These are phyloP conservation scores for Entomortierella beljakovae DNA, from an alignment of 192 early-diverging fungal species.

Conservation along the genomic window DNA sequence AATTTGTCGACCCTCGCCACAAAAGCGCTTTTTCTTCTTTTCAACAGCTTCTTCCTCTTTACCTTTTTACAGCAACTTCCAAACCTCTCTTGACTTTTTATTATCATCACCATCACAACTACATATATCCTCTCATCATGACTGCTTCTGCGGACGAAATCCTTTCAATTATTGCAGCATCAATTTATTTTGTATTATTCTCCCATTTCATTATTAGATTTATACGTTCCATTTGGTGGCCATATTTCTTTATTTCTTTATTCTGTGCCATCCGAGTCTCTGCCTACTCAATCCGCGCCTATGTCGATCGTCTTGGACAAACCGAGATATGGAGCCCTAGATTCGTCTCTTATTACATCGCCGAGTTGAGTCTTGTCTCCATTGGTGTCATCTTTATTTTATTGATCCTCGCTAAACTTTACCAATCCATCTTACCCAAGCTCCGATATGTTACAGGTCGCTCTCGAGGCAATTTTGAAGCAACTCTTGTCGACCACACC, in stretches of 20 bases:
- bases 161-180: conserved; percentile 19
- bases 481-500: conserved; percentile 22
- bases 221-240: conserved; percentile 16
- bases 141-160: conserved; percentile 28
- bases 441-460: conserved; percentile 5
- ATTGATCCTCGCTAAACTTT: conserved; percentile 21
- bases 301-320: neutral
- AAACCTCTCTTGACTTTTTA: no score
- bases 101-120: neutral
- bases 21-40: no score
- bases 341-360: neutral
- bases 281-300: conserved; percentile 27
- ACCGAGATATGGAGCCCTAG: neutral
- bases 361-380: neutral
- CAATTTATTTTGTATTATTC: conserved; percentile 3
- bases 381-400: conserved; percentile 33
- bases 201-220: neutral
- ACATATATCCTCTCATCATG: neutral
- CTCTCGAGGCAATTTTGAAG: conserved; percentile 11
- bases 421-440: conserved; percentile 31
- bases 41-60: no score
- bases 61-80: no score
- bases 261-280: conserved; percentile 34
- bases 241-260: conserved; percentile 19
- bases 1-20: no score